Evolutionary conservation across 2,329 filamentous ascomycete genomes (phyloP), one percentile per base, ranked within the genome.

Genomic region (Epichloe typhina): DNA sequence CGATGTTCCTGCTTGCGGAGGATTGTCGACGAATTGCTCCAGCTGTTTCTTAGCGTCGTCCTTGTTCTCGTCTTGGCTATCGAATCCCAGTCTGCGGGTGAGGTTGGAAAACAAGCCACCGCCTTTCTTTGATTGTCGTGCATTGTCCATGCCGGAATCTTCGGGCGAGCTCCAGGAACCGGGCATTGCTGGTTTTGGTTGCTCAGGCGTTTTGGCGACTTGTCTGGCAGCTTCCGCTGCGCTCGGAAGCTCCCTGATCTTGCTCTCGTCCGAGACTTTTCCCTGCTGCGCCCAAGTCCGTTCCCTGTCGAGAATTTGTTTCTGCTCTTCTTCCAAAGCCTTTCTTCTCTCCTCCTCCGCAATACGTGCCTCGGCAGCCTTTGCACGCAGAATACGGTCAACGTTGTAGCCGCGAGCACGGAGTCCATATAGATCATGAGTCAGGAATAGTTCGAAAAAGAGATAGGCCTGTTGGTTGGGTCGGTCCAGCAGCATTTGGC

Each of bases 401-500:
- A 98, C 93, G 58, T 98, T 97, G 72, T 96, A 97, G 2, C 93
- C 93, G 56, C 93, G 88, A 53, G 83, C 82, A 59, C 88, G 83
- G 40, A 98, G 71, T 48, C 90, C 83, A 45, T 86, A 78, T 23
- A 98, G 74, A 58, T 91, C 88, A 8, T 93, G 82, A 52, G 86
- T 91, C 38, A 98, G 71, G 55, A 98, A 84, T 49, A 88, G 90
- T 67, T 97, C 93, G 51, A 98, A 81, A 50, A 93, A 91, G 51
- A 96, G 77, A 50, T 88, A 88, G 2, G 91, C 89, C 62, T 94
- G 86, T 60, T 95, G 86, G 56, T 87, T 91, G 7, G 91, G 89
- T 21, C 88, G 80, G 49, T 80, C 80, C 46, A 98, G 73, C 38
- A 98, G 74, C 49, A 95, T 71, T 59, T 84, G 82, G 55, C 91